Conservation (phyloP, 108 stramenopile genomes). For the Nitzschia palea region DNA sequence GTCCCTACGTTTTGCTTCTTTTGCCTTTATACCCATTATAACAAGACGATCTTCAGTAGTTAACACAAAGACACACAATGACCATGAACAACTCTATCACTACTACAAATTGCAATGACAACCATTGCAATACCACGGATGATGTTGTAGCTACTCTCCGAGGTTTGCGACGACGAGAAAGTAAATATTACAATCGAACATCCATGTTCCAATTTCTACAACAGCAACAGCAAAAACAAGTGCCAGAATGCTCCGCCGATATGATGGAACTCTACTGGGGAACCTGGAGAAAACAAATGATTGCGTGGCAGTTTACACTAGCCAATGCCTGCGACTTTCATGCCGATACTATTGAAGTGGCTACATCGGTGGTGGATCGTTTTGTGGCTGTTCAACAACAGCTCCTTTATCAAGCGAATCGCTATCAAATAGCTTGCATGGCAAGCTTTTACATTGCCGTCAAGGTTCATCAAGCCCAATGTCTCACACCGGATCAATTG, state of each 20-base stretch:
- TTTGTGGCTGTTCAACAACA: conserved; percentile 31
- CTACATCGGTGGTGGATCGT: conserved; percentile 62
- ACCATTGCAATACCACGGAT: no score
- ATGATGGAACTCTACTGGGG: not conserved
- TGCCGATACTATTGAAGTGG: conserved; percentile 55
- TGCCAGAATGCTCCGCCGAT: no score
- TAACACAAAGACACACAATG: not conserved
- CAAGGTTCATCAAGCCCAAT: conserved; percentile 65
- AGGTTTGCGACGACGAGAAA: conserved; percentile 4
- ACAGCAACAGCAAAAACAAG: no score
- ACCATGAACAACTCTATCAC: not conserved
- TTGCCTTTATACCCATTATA: no score
- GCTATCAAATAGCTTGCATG: conserved; percentile 73
- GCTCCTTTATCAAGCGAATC: conserved; percentile 24
- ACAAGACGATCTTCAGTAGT: no score
- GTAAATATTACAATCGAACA: not conserved
- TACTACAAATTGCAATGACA: not conserved
- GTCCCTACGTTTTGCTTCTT: no score
- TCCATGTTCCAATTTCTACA: not conserved
- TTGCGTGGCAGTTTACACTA: conserved; percentile 58
- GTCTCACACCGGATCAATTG: conserved; percentile 50
- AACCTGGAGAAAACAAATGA: conserved; percentile 34
- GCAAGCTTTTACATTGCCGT: conserved; percentile 65
- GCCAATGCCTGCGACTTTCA: conserved; percentile 56
- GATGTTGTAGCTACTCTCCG: not conserved